Base-by-base conservation (phyloP, 2,329 filamentous ascomycete species). In the Aspergillus brunneoviolaceus region DNA sequence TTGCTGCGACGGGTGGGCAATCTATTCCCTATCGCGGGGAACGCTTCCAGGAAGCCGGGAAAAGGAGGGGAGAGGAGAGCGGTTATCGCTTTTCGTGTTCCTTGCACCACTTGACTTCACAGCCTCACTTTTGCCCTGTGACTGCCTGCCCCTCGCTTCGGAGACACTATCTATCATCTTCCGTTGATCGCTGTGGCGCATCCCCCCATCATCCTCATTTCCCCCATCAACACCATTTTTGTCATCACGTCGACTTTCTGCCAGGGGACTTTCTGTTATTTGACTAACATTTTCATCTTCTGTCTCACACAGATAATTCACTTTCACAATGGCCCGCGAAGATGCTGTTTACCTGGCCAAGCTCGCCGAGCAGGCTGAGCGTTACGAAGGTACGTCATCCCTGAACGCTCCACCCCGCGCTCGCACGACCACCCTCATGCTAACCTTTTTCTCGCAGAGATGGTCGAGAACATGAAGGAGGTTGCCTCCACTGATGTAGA, bases 391-490 rank as follows among this genome's bases (percentile, higher is more conserved):
- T 98, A 84, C 76, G 86, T 76, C n/a, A 81, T 58, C 33, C 54
- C 48, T 53, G 47, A 3, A 42, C 45, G 47, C 27, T 33, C 23
- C 39, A 35, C 31, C 25, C n/a, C 52, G 33, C 27, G 35, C 54
- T 47, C 47, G 45, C 47, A 62, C 31, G 19, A n/a, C 19, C 45
- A 12, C 49, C 42, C 50, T 54, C 53, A 48, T 63, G 60, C 61
- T 70, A 58, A 70, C 64, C 63, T 21, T 65, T 67, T 51, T 47
- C 55, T 45, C 59, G 67, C 81, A 97, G 94, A 97, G 84, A 97
- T 98, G 94, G 94, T 98, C 71, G 92, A 96, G 86, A 96, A 97
- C 88, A 98, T 98, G 94, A 98, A 97, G 89, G 88, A 91, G 71
- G 94, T 97, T 75, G 94, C 94, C 74, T 93, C 90, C 70, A 91